Conservation (phyloP, 2,329 filamentous ascomycete genomes). For the Stachybotrys elegans region DNA sequence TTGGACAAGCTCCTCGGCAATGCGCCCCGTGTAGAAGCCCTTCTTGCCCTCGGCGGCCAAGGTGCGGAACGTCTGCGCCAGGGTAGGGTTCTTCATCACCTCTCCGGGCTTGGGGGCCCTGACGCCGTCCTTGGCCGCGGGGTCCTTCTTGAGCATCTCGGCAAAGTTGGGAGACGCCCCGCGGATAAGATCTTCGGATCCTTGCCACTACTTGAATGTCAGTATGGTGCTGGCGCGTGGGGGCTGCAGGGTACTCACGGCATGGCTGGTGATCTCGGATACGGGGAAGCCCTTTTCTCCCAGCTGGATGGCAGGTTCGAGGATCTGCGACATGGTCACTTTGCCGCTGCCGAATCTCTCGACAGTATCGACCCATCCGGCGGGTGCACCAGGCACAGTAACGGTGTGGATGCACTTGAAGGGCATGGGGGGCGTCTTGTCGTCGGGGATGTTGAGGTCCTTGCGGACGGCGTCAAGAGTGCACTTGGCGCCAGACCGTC, state of each 20-base stretch:
- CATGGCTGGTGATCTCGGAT: conserved; percentile 67
- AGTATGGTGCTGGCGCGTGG: not conserved
- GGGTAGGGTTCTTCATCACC: conserved; percentile 77
- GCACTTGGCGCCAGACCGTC: conserved; percentile 66
- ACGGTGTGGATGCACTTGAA: conserved; percentile 73
- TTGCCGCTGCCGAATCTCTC: conserved; percentile 87
- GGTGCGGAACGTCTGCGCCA: conserved; percentile 76
- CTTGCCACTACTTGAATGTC: conserved; percentile 59
- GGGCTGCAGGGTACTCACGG: conserved; percentile 44
- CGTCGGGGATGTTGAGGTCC: conserved; percentile 61
- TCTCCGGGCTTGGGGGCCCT: conserved; percentile 77
- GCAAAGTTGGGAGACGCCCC: conserved; percentile 76
- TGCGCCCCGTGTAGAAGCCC: conserved; percentile 83
- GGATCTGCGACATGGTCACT: conserved; percentile 68
- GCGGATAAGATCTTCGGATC: conserved; percentile 58
- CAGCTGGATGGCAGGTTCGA: conserved; percentile 77
- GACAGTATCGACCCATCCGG: conserved; percentile 88
- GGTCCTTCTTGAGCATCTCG: conserved; percentile 82
- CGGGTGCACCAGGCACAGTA: conserved; percentile 84
- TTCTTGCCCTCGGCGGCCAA: conserved; percentile 77
- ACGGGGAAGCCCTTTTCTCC: conserved; percentile 89
- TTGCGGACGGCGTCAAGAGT: conserved; percentile 66
- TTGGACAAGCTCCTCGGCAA: conserved; percentile 76
- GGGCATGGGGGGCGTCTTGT: conserved; percentile 58
- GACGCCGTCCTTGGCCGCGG: conserved; percentile 60